phyloP scores from a whole-genome alignment of 2,329 filamentous ascomycete species.

The Pleurostoma richardsiae region DNA sequence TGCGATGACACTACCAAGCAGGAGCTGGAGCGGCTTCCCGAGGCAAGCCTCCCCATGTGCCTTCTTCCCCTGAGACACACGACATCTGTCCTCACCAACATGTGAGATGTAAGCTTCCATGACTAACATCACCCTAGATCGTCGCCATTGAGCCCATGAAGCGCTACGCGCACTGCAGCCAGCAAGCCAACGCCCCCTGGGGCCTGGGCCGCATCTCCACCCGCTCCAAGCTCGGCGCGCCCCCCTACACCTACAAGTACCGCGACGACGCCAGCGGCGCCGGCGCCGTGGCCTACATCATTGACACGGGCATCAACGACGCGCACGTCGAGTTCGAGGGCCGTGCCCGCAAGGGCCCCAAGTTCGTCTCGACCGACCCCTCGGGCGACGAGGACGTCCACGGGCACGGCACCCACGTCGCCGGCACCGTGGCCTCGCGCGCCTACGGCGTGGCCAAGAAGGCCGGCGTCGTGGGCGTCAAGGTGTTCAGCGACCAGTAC shows the following conservation, averaged over 20 bases:
- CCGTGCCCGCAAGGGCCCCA: constrained; percentile 21
- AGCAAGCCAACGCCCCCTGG: constrained; percentile 12
- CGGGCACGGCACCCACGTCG: constrained; percentile 25
- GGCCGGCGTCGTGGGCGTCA: constrained; percentile 22
- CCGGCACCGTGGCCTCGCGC: constrained; percentile 21
- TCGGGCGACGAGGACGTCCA: constrained; percentile 16
- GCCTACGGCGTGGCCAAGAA: constrained; percentile 25
- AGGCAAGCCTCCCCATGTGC: too few relatives aligned
- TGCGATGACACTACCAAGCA: too few relatives aligned
- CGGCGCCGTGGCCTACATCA: constrained; percentile 31
- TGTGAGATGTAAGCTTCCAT: too few relatives aligned
- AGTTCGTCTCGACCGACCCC: constrained; percentile 11
- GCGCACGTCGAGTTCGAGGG: constrained; percentile 25
- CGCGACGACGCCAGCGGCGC: constrained; percentile 14
- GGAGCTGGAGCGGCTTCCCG: too few relatives aligned
- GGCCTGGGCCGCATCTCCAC: constrained; percentile 21
- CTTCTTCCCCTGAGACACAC: too few relatives aligned
- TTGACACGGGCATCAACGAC: constrained; percentile 38
- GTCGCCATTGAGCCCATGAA: too few relatives aligned
- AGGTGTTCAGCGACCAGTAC: constrained; percentile 16
- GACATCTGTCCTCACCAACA: too few relatives aligned
- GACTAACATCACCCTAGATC: too few relatives aligned
- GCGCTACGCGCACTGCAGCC: not conserved
- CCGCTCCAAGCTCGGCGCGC: constrained; percentile 5
- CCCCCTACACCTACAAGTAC: constrained; percentile 13